Percentiles rank a stretch among this genome's conserved stretches.
Evolutionary conservation across 208 protist species (phyloP).

Genomic region (Trypanosomatidae sp.): DNA sequence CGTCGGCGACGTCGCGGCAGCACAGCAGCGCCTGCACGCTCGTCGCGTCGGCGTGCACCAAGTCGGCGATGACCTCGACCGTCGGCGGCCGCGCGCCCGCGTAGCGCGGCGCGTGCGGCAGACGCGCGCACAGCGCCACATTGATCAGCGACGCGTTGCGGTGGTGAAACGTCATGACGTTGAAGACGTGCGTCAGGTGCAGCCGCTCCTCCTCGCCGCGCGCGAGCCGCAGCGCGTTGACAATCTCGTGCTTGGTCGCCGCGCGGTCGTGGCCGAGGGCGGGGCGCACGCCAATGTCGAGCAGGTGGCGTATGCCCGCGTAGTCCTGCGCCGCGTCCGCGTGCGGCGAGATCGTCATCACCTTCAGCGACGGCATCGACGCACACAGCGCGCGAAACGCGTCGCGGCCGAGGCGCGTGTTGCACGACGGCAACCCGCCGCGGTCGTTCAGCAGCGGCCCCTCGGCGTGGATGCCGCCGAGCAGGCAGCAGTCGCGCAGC

Average conservation of each 20-base stretch:
- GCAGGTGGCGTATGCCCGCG: conserved; percentile 26
- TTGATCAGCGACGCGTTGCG: conserved; percentile 46
- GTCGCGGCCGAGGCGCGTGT: conserved; percentile 13
- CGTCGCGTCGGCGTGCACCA: conserved; percentile 42
- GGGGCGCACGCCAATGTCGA: conserved; percentile 21
- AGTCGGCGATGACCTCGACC: conserved; percentile 50
- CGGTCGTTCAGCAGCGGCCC: conserved; percentile 52
- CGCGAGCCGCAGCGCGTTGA: conserved; percentile 29
- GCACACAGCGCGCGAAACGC: conserved; percentile 24
- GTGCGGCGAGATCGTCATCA: conserved; percentile 59
- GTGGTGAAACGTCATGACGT: conserved; percentile 62
- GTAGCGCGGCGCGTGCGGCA: conserved; percentile 41
- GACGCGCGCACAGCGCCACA: conserved; percentile 27
- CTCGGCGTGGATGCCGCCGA: conserved; percentile 58
- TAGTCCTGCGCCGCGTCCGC: conserved; percentile 30
- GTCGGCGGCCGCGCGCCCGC: conserved; percentile 25
- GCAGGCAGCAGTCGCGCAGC: conserved; percentile 23
- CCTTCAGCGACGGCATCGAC: conserved; percentile 38
- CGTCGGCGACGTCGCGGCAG: conserved; percentile 20
- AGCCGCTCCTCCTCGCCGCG: conserved; percentile 21
- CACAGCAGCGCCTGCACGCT: conserved; percentile 31
- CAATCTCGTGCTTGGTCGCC: conserved; percentile 32
- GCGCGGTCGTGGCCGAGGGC: conserved; percentile 42
- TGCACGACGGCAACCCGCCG: conserved; percentile 35
- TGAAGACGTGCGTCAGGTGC: conserved; percentile 49